Conservation (phyloP, 257 asterid species). For the Solanum chiquidenum region DNA sequence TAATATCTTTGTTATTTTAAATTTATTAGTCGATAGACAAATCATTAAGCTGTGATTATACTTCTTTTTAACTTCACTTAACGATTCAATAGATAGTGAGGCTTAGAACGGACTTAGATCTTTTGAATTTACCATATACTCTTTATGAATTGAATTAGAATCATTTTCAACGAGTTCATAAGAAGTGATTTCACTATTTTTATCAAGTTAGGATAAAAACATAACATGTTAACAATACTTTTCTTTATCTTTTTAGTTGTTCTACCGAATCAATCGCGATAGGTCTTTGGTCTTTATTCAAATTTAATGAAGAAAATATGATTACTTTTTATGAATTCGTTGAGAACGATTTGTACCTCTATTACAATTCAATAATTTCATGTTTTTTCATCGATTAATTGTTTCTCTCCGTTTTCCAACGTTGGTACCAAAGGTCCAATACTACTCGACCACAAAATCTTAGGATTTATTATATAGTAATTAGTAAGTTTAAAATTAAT, state of each 20-base stretch:
- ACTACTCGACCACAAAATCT: background rate
- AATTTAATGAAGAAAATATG: background rate
- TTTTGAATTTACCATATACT: background rate
- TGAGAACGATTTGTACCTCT: background rate
- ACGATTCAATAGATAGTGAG: background rate
- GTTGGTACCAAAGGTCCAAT: background rate
- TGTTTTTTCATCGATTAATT: background rate
- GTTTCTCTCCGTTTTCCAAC: background rate
- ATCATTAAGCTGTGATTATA: background rate
- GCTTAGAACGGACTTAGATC: background rate
- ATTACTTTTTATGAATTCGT: background rate
- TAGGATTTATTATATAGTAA: background rate
- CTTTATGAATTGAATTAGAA: background rate
- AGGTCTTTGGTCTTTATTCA: background rate
- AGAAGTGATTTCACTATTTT: background rate
- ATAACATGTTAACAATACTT: background rate
- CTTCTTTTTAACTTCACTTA: background rate
- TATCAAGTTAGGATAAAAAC: background rate
- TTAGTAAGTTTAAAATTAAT: background rate
- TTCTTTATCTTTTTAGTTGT: background rate
- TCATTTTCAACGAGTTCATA: background rate
- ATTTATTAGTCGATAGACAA: background rate
- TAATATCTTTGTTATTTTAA: background rate
- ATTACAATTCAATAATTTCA: background rate
- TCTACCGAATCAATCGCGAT: fast-evolving